These are phyloP conservation scores for Penicillium waksmanii DNA, from an alignment of 495 filamentous ascomycete genomes.

Conservation along the genomic window DNA sequence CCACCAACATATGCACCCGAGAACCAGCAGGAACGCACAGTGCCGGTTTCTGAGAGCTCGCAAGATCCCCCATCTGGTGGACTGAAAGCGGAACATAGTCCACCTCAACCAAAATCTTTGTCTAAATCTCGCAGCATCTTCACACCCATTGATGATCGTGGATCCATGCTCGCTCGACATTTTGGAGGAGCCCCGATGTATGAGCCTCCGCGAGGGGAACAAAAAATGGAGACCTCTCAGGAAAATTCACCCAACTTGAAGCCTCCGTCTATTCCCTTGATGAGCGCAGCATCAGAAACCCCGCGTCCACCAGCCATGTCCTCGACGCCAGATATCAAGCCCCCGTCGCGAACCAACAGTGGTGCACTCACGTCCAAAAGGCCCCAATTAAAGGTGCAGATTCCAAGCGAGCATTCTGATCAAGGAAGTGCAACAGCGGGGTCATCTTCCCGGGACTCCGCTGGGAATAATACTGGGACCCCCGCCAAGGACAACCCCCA, in stretches of 20 bases:
- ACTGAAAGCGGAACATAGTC: constrained; percentile 47
- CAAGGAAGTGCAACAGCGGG: constrained; percentile 74
- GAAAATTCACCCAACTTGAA: constrained; percentile 44
- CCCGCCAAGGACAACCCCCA: constrained; percentile 62
- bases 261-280: constrained; percentile 20
- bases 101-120: constrained; percentile 67
- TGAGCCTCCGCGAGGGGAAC: constrained; percentile 48
- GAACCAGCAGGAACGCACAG: constrained; percentile 46
- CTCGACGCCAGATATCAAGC: constrained; percentile 64
- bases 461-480: constrained; percentile 57
- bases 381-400: constrained; percentile 88
- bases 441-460: constrained; percentile 74
- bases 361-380: constrained; percentile 63
- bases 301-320: constrained; percentile 50
- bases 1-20: constrained; percentile 54
- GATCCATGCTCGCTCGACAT: constrained; percentile 85
- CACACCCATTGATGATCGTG: constrained; percentile 91
- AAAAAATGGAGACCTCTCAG: constrained; percentile 46
- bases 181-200: constrained; percentile 61
- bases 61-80: constrained; percentile 44
- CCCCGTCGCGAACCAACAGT: constrained; percentile 77
- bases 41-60: constrained; percentile 37
- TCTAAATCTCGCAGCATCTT: constrained; percentile 92
- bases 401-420: constrained; percentile 88
- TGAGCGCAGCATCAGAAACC: constrained; percentile 44